Conservation (phyloP, 2,329 filamentous ascomycete genomes). For the Fusarium protoensiforme region DNA sequence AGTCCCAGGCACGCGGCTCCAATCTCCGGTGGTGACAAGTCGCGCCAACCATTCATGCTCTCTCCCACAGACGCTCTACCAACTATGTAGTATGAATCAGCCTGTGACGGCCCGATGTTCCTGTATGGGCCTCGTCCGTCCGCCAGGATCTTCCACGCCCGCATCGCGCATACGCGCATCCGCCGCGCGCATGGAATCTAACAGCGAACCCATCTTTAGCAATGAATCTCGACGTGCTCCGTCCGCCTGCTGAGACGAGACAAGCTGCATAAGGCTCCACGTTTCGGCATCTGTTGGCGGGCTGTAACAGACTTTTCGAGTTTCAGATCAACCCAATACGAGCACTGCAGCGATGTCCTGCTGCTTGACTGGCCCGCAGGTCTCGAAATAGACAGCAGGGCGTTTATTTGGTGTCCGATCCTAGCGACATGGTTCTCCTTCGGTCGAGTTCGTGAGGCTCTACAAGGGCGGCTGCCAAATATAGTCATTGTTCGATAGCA, state of each 20-base stretch:
- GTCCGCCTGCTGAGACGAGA: constrained; percentile 12
- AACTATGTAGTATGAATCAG: constrained; percentile 14
- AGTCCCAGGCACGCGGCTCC: neutral
- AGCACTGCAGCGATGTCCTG: neutral
- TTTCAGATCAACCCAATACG: constrained; percentile 10
- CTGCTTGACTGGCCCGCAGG: neutral
- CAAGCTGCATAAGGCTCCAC: constrained; percentile 29
- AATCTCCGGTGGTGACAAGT: neutral
- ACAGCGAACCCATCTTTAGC: constrained; percentile 8
- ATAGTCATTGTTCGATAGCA: neutral
- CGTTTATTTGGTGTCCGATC: neutral
- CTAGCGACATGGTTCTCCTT: neutral
- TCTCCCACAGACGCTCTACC: neutral
- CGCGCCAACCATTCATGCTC: neutral
- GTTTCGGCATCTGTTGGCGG: constrained; percentile 18
- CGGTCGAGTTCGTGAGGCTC: neutral
- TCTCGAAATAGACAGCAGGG: neutral
- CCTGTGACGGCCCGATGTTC: constrained; percentile 39
- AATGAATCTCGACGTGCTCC: neutral
- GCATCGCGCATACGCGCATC: neutral
- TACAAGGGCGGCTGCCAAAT: neutral
- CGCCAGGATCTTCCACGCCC: neutral
- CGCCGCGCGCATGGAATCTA: neutral
- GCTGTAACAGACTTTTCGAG: constrained; percentile 6
- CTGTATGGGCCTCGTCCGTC: constrained; percentile 15